Evolutionary conservation across 1,284 basidiomycete genomes (phyloP), one percentile per base, ranked within the genome.

Genomic region (Trichosporon ovoides): DNA sequence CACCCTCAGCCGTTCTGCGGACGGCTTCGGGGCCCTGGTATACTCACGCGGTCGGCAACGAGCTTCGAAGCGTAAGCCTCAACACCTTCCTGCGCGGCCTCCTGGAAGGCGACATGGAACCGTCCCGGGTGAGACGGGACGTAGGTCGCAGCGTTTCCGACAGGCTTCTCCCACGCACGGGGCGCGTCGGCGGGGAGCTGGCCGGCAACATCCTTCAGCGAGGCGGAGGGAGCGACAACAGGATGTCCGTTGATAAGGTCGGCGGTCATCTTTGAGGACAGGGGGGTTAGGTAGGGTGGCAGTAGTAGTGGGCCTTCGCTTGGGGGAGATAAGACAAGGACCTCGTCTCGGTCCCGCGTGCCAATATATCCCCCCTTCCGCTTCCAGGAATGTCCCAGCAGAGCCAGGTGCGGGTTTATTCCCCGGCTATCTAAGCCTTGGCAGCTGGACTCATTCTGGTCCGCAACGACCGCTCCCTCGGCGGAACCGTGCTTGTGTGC

Each of bases 21-120:
- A n/a, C n/a, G n/a, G n/a, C n/a, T n/a, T n/a, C n/a, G n/a, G n/a
- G n/a, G n/a, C n/a, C n/a, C n/a, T n/a, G n/a, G 7, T 7, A 28
- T 19, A 67, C 76, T 61, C 55, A 76, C 76, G 38, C 64, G 54
- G 20, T 66, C 60, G 43, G 74, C 75, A 7, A 76, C 66, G 14
- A 76, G 62, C 38, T 68, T 70, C 59, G 72, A 74, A 3, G 69
- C 65, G 56, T 57, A 77, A 11, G 63, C 63, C 64, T 78, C 75
- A 36, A 69, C 66, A 20, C 59, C 60, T 7, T 55, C 60, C 34
- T 38, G 55, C 24, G 61, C 63, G 14, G 52, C 52, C 34, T 57
- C 52, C 24, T 63, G 64, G 55, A 77, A 70, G 24, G 68, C 71
- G 52, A 78, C 75, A 38, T 60, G 61, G 64, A 77, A 72, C 38